Conservation (phyloP, 306 rosid species). For the Rosa lucieae region DNA sequence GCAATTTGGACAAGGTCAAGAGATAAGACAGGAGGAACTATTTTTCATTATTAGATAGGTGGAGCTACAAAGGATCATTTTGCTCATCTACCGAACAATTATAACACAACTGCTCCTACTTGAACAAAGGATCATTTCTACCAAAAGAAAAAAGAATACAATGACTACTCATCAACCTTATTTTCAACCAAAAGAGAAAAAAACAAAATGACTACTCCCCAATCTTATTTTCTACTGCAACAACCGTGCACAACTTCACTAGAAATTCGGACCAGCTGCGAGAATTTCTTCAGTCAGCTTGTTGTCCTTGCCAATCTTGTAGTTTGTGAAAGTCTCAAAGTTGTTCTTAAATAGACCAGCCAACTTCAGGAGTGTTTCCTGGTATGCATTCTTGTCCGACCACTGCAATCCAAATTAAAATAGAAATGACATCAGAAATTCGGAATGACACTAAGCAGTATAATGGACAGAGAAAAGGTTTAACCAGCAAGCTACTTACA, state of each 20-base stretch:
- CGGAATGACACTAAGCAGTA: not conserved
- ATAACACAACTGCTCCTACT: not conserved
- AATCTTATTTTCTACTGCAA: not conserved
- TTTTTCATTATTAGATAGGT: not conserved
- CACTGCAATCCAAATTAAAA: not conserved
- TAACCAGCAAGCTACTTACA: constrained; percentile 38
- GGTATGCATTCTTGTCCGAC: constrained; percentile 34
- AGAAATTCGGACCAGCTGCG: constrained; percentile 73
- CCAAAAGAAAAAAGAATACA: not conserved
- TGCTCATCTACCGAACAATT: not conserved
- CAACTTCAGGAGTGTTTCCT: constrained; percentile 61
- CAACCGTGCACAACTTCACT: not conserved
- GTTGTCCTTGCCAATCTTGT: constrained; percentile 62
- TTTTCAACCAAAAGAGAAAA: not conserved
- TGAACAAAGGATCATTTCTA: not conserved
- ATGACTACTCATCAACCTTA: not conserved
- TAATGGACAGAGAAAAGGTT: not conserved
- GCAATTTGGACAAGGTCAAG: not conserved
- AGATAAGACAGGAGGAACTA: not conserved
- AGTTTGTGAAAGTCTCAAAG: constrained; percentile 64
- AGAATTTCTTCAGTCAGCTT: constrained; percentile 74
- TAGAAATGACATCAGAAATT: not conserved
- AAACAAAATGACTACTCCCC: not conserved
- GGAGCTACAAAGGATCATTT: constrained; percentile 4
- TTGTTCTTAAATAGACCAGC: constrained; percentile 70